phyloP scores from a whole-genome alignment of 106 monocot genomes.

The Dioscorea alata region DNA sequence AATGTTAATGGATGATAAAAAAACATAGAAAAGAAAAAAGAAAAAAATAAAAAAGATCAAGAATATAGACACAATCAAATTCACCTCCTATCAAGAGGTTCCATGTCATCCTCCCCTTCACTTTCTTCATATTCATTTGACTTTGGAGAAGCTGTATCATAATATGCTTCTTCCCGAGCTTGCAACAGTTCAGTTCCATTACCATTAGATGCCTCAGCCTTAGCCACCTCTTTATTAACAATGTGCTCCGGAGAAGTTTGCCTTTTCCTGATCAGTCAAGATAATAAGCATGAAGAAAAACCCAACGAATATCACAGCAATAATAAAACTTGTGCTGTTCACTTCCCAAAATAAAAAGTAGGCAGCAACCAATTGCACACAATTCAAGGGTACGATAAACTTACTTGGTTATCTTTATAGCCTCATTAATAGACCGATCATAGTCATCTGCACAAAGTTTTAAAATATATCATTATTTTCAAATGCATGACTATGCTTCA shows the following conservation, averaged over 20 bases:
- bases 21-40: too few species aligned
- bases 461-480: too few species aligned
- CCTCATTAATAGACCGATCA: constrained; percentile 94
- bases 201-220: constrained; percentile 57
- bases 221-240: constrained; percentile 42
- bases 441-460: constrained; percentile 77
- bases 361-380: neutral
- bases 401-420: constrained; percentile 96
- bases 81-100: constrained; percentile 73
- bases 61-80: neutral
- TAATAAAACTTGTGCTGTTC: too few species aligned
- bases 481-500: too few species aligned
- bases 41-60: too few species aligned
- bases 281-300: too few species aligned
- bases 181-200: constrained; percentile 44
- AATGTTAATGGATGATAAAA: too few species aligned
- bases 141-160: constrained; percentile 45
- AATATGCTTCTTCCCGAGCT: constrained; percentile 16
- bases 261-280: constrained; percentile 42
- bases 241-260: constrained; percentile 55
- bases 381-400: neutral
- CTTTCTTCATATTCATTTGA: constrained; percentile 53
- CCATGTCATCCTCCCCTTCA: constrained; percentile 37
- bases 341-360: too few species aligned
- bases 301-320: too few species aligned